Conservation (phyloP, 768 basidiomycete genomes). For the Dacryopinax spathularia region DNA sequence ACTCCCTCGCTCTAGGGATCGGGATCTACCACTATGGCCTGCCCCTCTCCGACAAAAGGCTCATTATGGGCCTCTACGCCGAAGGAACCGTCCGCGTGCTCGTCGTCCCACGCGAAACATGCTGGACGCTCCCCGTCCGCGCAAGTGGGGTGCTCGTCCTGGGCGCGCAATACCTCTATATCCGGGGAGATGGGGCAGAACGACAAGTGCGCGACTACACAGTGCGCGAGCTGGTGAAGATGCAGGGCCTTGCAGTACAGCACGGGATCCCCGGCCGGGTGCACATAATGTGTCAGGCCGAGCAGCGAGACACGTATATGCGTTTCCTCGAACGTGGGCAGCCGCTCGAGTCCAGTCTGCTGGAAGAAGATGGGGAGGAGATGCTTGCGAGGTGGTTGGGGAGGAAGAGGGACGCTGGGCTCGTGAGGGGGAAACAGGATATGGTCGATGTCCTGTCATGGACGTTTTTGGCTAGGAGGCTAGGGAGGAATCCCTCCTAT, state of each 20-base stretch:
- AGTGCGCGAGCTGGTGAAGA: slow-evolving; percentile 67
- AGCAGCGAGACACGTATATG: slow-evolving; percentile 64
- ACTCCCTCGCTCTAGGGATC: slow-evolving; percentile 71
- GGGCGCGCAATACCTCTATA: slow-evolving; percentile 69
- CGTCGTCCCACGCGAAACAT: slow-evolving; percentile 66
- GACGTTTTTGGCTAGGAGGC: slow-evolving; percentile 60
- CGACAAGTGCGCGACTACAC: slow-evolving; percentile 68
- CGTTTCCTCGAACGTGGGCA: slow-evolving; percentile 80
- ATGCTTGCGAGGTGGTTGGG: slow-evolving; percentile 37
- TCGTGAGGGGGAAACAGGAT: slow-evolving; percentile 44
- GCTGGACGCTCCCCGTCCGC: slow-evolving; percentile 79
- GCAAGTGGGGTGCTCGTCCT: slow-evolving; percentile 74
- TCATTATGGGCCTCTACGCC: slow-evolving; percentile 68
- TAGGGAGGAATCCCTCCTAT: slow-evolving; percentile 69
- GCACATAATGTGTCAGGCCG: slow-evolving; percentile 78
- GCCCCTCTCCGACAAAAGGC: slow-evolving; percentile 45
- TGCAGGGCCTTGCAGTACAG: slow-evolving; percentile 78
- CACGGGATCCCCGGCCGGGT: slow-evolving; percentile 43
- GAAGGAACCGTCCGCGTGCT: slow-evolving; percentile 69
- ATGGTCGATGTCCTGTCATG: slow-evolving; percentile 64
- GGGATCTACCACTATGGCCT: slow-evolving; percentile 76
- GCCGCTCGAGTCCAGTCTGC: slow-evolving; percentile 70
- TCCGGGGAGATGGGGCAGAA: slow-evolving; percentile 30
- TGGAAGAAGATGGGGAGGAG: slow-evolving; percentile 26
- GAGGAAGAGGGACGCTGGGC: slow-evolving; percentile 26